A percentile compares a stretch with the other conserved stretches of the same genome.
These are phyloP conservation scores for Voacanga thouarsii DNA, from an alignment of 257 asterid species.

Conservation along the genomic window DNA sequence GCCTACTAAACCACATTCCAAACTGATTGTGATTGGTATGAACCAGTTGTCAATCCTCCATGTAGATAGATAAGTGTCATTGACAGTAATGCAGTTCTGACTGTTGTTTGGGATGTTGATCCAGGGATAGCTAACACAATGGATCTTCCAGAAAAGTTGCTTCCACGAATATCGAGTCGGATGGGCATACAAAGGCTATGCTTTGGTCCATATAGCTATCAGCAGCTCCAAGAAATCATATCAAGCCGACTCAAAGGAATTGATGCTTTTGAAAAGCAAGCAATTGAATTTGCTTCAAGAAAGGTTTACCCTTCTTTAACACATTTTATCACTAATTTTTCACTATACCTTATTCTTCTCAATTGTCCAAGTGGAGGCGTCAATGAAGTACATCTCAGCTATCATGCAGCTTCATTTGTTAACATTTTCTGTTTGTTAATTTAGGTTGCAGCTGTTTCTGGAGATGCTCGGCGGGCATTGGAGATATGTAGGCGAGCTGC, in stretches of 20 bases:
- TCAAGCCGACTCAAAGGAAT: slow-evolving; percentile 81
- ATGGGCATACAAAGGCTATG: slow-evolving; percentile 99
- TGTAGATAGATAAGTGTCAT: background rate
- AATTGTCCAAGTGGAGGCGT: background rate
- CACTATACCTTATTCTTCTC: background rate
- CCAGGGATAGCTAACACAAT: slow-evolving; percentile 98
- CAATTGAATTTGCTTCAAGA: slow-evolving; percentile 94
- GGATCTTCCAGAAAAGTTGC: slow-evolving; percentile 99
- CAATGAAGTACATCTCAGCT: background rate
- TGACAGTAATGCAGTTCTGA: background rate
- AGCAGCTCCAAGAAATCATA: slow-evolving; percentile 92
- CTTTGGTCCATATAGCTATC: slow-evolving; percentile 88
- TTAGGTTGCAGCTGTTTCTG: slow-evolving; percentile 97
- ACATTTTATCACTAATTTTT: slow-evolving; percentile 11
- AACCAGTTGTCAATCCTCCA: slow-evolving; percentile 15
- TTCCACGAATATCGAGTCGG: slow-evolving; percentile 96
- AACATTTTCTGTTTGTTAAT: slow-evolving; percentile 21
- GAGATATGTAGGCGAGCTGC: slow-evolving; percentile 99
- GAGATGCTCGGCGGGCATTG: slow-evolving; percentile 97
- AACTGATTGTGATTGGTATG: slow-evolving; percentile 81
- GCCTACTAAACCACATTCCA: slow-evolving; percentile 92
- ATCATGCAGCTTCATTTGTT: slow-evolving; percentile 12
- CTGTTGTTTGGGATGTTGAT: slow-evolving; percentile 14
- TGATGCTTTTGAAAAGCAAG: slow-evolving; percentile 77
- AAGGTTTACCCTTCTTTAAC: slow-evolving; percentile 50